Conservation (phyloP, 2,329 filamentous ascomycete genomes). For the Raffaelea arxii region DNA sequence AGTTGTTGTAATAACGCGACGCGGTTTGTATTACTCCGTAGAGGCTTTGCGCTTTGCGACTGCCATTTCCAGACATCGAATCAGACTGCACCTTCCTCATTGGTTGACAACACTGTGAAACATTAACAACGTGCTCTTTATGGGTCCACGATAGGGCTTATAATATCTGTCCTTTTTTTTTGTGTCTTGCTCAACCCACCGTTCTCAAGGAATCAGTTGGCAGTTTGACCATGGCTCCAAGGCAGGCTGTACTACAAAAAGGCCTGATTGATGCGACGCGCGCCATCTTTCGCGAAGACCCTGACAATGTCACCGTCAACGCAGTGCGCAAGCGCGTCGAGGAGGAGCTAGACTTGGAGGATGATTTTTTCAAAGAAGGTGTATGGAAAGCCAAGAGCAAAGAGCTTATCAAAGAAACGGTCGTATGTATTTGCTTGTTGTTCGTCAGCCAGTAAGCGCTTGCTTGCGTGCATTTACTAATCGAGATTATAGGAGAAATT, state of each 20-base stretch:
- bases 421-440: slow-evolving; percentile 31
- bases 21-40: too few species aligned
- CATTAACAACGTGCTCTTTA: too few species aligned
- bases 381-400: slow-evolving; percentile 53
- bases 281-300: slow-evolving; percentile 32
- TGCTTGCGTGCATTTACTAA: neutral
- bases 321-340: slow-evolving; percentile 44
- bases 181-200: too few species aligned
- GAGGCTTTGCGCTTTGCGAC: too few species aligned
- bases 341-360: slow-evolving; percentile 34
- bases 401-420: slow-evolving; percentile 40
- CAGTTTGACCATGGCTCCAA: slow-evolving; percentile 30
- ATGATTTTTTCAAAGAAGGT: slow-evolving; percentile 37
- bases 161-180: too few species aligned
- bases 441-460: neutral
- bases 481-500: slow-evolving; percentile 5
- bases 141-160: too few species aligned
- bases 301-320: slow-evolving; percentile 45
- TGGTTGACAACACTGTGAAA: too few species aligned
- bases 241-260: slow-evolving; percentile 30
- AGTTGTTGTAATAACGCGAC: too few species aligned
- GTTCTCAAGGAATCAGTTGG: too few species aligned
- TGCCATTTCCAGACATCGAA: too few species aligned
- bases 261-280: slow-evolving; percentile 37
- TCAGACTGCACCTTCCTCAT: too few species aligned